These are phyloP conservation scores for Polyporus arcularius DNA, from an alignment of 768 basidiomycete genomes.

Conservation along the genomic window DNA sequence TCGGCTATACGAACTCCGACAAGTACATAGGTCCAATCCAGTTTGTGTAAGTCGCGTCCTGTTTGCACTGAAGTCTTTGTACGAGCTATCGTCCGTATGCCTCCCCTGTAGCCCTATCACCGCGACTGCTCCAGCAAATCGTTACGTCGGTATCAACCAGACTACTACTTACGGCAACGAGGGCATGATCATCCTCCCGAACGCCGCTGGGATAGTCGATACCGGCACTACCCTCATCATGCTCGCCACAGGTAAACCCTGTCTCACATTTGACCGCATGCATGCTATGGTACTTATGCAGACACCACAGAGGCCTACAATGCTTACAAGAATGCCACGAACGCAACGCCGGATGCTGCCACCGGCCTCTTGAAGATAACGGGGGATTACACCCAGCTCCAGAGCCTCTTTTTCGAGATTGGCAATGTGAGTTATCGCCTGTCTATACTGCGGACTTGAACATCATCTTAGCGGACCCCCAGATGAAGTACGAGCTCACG, in stretches of 20 bases:
- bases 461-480: no score
- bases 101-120: slow-evolving; percentile 29
- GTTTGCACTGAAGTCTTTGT: no score
- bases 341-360: slow-evolving; percentile 29
- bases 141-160: slow-evolving; percentile 38
- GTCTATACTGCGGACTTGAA: no score
- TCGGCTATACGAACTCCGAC: slow-evolving; percentile 34
- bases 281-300: background rate
- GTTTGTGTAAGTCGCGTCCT: slow-evolving; percentile 25
- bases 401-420: slow-evolving; percentile 35
- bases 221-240: slow-evolving; percentile 38
- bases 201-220: slow-evolving; percentile 35
- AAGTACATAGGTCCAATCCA: slow-evolving; percentile 35
- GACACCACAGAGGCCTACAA: slow-evolving; percentile 30
- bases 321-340: slow-evolving; percentile 33
- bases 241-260: slow-evolving; percentile 28
- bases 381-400: slow-evolving; percentile 31
- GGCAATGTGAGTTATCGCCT: slow-evolving; percentile 20
- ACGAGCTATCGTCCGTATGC: background rate
- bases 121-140: slow-evolving; percentile 29
- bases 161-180: slow-evolving; percentile 29
- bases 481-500: slow-evolving; percentile 28
- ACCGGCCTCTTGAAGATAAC: slow-evolving; percentile 35
- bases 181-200: slow-evolving; percentile 21
- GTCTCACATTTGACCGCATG: background rate